Base-by-base conservation (phyloP, 192 early-diverging fungal species). In the Lunasporangiospora selenospora region DNA sequence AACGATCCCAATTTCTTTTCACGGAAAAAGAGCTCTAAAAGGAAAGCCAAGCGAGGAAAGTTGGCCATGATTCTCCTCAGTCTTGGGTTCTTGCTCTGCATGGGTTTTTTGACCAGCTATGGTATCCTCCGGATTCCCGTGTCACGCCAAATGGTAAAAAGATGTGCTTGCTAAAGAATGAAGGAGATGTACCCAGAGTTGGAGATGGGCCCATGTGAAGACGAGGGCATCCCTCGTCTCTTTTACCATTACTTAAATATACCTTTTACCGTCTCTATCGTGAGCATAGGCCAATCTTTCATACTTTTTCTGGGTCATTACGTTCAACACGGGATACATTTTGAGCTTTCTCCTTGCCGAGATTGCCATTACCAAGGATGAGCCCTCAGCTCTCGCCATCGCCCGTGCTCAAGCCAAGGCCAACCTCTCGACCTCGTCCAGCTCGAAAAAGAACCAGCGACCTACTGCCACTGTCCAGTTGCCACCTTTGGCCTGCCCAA, bases 301-400 rank as follows among this genome's bases (percentile, higher is more conserved):
- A 0, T 97, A 95, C 71, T 80, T 88, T 39, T 79, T 92, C 39
- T 96, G 91, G 90, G 85, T 92, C 4, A 73, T 83, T 36, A 82
- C 85, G 6, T 89, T 90, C 59, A 93, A 92, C 64, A 57, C 88
- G 2, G 67, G 67, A 1, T 81, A 88, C 43, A 56, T 97, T 12
- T 62, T 83, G 58, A 62, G 83, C 8, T 84, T 87, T 59, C 73
- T 89, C 40, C 38, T 87, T 8, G 77, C 92, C 2, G 88, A 91
- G 53, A 71, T 71, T 12, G 45, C 53, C 8, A 41, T 71, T 39
- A 71, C 67, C 19, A 65, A 21, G 31, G 41, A 61, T 23, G 62
- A 69, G 23, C 67, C 67, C 21, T 70, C 66, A 1, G 63, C 56
- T 1, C 32, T 75, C 18, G 37, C 59, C 4, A 70, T 60, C 32